Evolutionary conservation across 1,139 yeast genomes (phyloP), one percentile per base, ranked within the genome.

Genomic region (Yamadazyma diospyri): DNA sequence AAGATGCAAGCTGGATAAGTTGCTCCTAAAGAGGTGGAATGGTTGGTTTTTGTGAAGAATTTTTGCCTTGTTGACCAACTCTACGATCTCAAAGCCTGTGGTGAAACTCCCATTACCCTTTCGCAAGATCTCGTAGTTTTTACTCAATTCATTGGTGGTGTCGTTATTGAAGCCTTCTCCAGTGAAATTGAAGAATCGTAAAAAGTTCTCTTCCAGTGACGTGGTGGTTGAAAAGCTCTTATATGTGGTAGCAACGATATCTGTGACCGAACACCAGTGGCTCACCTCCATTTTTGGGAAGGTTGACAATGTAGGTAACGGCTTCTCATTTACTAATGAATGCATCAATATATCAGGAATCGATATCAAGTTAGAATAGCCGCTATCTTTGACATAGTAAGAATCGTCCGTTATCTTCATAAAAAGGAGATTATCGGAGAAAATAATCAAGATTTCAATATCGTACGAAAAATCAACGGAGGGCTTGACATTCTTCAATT

Each of bases 261-360:
- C 74, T 30, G 72, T 70, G n/a, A 87, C 76, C 12, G 68, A 67
- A 24, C 81, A 72, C 86, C 94, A 87, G 5, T 76, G 71, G 10
- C 66, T 66, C 2, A 88, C 95, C 38, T 62, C 64, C 67, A 89
- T 68, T 19, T 67, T 63, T 0, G 97, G 96, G 18, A 88, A 61
- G 29, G 69, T 70, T 0, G 63, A 50, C 23, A 61, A 44, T 9
- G 46, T 50, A 2, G 80, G 76, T 27, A 89, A 64, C 0, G 95
- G 94, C 27, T 81, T 83, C 47, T 86, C 94, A 53, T 89, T 89
- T 25, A 86, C 76, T 52, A 89, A 66, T 0, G 96, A 86, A 51
- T 89, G 94, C 94, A 88, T 86, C 40, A 89, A 61, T 33, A 86
- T 70, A 56, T 88, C 96, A 1, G 95, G 72, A 10, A 84, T 68